Evolutionary conservation across 345 rosid genomes (phyloP), one percentile per base, ranked within the genome.

Genomic region (Crucihimalaya himalaica): DNA sequence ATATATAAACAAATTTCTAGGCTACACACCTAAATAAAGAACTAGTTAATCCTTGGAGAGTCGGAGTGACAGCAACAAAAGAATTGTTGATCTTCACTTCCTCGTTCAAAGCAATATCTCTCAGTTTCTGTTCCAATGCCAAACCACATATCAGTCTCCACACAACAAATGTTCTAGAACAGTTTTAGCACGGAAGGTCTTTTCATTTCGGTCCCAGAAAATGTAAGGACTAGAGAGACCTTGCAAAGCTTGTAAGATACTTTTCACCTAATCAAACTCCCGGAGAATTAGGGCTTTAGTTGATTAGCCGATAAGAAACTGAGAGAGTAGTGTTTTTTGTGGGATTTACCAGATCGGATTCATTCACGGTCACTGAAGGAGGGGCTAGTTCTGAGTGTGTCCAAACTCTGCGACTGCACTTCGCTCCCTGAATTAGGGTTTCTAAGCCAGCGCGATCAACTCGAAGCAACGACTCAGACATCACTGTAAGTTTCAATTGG

Each of bases 81-180:
- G 86, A 84, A 72, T 78, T 40, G 40, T 66, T 63, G 50, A 95
- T 84, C 77, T 87, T 89, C 66, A 74, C 68, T 84, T 95, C 98
- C 74, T 95, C 98, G 57, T 86, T 86, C 73, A 89, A 82, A 83
- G 99, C 90, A 86, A 90, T 75, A 61, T 83, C 84, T 77, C 90
- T 80, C 80, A 91, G 81, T 52, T 68, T 87, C 97, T 94, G 79
- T 65, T 32, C 62, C 64, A 81, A 77, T 39, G 23, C 43, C 43
- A 81, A 81, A 42, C 40, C 21, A 14, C 27, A 51, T 29, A 58
- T 74, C 63, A 69, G 73, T 67, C 57, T 59, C 62, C 29, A 7
- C 25, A 47, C 13, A 79, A 25, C 12, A 42, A 8, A 62, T 32
- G 20, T 35, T 35, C 19, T 28, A 43, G 53, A 62, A 29, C 21